phyloP scores from a whole-genome alignment of 2,329 filamentous ascomycete genomes.

The Emergomyces africanus region DNA sequence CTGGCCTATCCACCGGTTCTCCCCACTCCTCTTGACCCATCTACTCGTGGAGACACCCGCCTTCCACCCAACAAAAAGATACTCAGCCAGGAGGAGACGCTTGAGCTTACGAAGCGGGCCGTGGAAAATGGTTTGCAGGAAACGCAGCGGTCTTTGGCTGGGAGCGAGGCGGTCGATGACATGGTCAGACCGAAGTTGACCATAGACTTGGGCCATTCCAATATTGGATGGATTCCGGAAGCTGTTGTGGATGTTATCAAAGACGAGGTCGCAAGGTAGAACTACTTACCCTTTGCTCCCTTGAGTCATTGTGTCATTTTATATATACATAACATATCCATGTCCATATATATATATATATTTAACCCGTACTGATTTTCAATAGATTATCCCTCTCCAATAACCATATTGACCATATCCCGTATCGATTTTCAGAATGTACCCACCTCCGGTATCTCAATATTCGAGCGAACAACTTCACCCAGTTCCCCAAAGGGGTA shows the following conservation, averaged over 20 bases:
- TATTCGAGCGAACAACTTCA: constrained; percentile 37
- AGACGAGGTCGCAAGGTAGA: constrained; percentile 40
- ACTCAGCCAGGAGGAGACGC: constrained; percentile 31
- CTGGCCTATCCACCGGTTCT: constrained; percentile 15
- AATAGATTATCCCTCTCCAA: constrained; percentile 37
- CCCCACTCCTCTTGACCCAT: constrained; percentile 17
- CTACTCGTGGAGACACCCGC: constrained; percentile 19
- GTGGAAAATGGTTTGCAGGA: constrained; percentile 37
- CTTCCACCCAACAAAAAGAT: constrained; percentile 18
- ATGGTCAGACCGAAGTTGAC: constrained; percentile 38
- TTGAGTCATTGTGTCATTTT: too few species aligned
- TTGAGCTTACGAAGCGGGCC: constrained; percentile 32
- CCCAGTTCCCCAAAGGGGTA: constrained; percentile 53
- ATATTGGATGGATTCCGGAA: constrained; percentile 36
- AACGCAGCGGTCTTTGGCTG: constrained; percentile 34
- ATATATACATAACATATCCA: too few species aligned
- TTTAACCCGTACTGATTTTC: constrained; percentile 4
- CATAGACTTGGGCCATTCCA: constrained; percentile 38
- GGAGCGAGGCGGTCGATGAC: constrained; percentile 33
- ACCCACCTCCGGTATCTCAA: constrained; percentile 38
- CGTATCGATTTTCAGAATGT: constrained; percentile 36
- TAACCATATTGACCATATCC: constrained; percentile 38
- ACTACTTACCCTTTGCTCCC: constrained; percentile 3
- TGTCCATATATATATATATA: constrained; percentile 1
- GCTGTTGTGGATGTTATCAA: constrained; percentile 40